Percentiles rank a stretch among this genome's conserved stretches.
Conservation (phyloP, 2,329 filamentous ascomycete genomes). For the Neofusicoccum parvum region DNA sequence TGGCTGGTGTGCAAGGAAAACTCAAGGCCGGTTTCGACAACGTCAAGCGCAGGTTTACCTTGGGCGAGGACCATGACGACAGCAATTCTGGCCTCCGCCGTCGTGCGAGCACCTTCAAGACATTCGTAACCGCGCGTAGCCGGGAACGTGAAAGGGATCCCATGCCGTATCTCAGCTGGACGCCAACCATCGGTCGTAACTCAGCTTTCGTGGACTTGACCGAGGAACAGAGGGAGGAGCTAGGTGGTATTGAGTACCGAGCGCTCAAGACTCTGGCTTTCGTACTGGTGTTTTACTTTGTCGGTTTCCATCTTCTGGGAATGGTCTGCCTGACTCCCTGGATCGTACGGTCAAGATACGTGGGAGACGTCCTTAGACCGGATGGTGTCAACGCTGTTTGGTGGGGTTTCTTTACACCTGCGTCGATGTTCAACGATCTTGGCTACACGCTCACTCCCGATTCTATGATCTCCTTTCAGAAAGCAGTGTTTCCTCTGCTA, state of each 20-base stretch:
- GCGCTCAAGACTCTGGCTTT: conserved; percentile 82
- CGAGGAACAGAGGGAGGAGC: conserved; percentile 88
- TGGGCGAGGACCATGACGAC: conserved; percentile 39
- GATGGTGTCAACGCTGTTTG: conserved; percentile 69
- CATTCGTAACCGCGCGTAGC: conserved; percentile 58
- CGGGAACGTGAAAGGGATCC: conserved; percentile 45
- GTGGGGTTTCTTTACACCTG: conserved; percentile 92
- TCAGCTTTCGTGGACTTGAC: conserved; percentile 87
- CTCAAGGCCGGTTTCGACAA: neutral
- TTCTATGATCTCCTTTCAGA: conserved; percentile 89
- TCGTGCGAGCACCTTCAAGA: conserved; percentile 58
- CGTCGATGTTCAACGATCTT: conserved; percentile 91
- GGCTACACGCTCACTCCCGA: conserved; percentile 90
- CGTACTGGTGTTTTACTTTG: conserved; percentile 77
- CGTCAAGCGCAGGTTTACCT: conserved; percentile 6
- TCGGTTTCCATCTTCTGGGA: conserved; percentile 78
- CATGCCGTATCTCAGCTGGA: conserved; percentile 91
- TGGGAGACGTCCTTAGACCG: conserved; percentile 59
- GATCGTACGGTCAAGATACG: conserved; percentile 71
- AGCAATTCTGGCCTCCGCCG: conserved; percentile 47
- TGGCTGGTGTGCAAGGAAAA: neutral
- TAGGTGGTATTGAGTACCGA: conserved; percentile 95
- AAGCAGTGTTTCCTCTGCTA: conserved; percentile 73
- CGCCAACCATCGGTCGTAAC: conserved; percentile 89
- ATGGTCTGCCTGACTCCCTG: conserved; percentile 76